These are phyloP conservation scores for Carnegiea gigantea DNA, from an alignment of 179 eudicot genomes.

Conservation along the genomic window DNA sequence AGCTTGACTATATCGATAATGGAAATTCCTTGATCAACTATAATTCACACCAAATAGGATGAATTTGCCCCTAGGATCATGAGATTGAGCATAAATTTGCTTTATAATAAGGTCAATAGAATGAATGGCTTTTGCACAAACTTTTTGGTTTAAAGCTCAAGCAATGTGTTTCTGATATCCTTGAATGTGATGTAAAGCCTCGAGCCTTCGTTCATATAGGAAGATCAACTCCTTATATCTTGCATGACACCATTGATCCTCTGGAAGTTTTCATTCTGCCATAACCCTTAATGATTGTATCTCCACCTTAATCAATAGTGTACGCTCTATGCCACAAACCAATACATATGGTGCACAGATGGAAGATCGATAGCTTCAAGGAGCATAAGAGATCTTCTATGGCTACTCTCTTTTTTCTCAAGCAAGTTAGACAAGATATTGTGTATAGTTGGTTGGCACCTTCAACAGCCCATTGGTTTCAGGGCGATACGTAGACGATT, in stretches of 20 bases:
- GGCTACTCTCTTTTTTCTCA: background rate
- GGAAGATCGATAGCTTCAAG: background rate
- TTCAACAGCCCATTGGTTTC: background rate
- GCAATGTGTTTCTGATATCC: background rate
- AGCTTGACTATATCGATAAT: background rate
- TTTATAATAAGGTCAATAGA: too few species aligned
- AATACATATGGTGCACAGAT: slow-evolving; percentile 7
- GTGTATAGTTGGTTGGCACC: background rate
- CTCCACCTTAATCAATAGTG: slow-evolving; percentile 2
- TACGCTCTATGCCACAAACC: slow-evolving; percentile 8
- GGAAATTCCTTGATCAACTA: background rate
- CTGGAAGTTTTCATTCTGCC: background rate
- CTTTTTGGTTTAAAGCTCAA: background rate
- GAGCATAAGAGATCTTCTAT: background rate
- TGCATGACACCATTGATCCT: background rate
- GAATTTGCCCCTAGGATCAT: too few species aligned
- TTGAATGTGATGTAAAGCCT: background rate
- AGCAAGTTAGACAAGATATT: background rate
- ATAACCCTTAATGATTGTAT: background rate
- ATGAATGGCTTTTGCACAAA: too few species aligned
- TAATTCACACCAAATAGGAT: background rate
- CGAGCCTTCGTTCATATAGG: background rate
- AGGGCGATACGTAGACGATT: background rate
- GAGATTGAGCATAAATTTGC: too few species aligned
- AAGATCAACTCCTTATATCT: background rate